These are phyloP conservation scores for Naganishia vaughanmartiniae DNA, from an alignment of 768 basidiomycete species.

Conservation along the genomic window DNA sequence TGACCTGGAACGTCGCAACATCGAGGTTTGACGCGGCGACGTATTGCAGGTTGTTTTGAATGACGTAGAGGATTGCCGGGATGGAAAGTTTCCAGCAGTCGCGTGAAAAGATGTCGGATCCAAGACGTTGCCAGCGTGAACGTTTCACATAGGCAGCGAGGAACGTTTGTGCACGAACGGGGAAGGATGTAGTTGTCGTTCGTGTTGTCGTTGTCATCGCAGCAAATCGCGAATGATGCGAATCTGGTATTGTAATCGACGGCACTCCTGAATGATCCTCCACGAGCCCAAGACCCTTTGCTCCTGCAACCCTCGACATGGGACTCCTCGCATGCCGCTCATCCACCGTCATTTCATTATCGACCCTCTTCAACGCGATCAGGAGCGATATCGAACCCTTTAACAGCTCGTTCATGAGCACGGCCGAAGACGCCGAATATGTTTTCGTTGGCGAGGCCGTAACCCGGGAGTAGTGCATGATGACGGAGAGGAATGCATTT, in stretches of 20 bases:
- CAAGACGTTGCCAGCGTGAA: slow-evolving; percentile 28
- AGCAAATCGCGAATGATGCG: slow-evolving; percentile 1
- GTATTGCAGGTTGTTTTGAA: slow-evolving; percentile 94
- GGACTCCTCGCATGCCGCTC: slow-evolving; percentile 25
- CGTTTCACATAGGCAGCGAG: slow-evolving; percentile 30
- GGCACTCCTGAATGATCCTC: neutral
- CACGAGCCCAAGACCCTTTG: slow-evolving; percentile 34
- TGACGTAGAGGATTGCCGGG: slow-evolving; percentile 91
- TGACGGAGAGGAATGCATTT: slow-evolving; percentile 83
- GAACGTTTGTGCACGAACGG: neutral
- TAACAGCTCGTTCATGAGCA: slow-evolving; percentile 87
- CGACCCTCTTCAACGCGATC: slow-evolving; percentile 70
- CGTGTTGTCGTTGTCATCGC: neutral
- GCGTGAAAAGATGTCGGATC: slow-evolving; percentile 63
- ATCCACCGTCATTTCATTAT: slow-evolving; percentile 48
- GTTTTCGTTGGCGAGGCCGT: slow-evolving; percentile 69
- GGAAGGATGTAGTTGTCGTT: neutral
- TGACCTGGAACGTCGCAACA: slow-evolving; percentile 94
- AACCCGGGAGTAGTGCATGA: slow-evolving; percentile 95
- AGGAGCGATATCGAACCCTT: slow-evolving; percentile 83
- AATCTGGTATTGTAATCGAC: neutral
- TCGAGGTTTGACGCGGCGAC: slow-evolving; percentile 89
- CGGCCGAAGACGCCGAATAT: slow-evolving; percentile 91
- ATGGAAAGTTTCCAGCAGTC: slow-evolving; percentile 98
- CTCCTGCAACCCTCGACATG: neutral